Evolutionary conservation across 768 basidiomycete species (phyloP), one percentile per base, ranked within the genome.

Genomic region (Auriscalpium orientale): DNA sequence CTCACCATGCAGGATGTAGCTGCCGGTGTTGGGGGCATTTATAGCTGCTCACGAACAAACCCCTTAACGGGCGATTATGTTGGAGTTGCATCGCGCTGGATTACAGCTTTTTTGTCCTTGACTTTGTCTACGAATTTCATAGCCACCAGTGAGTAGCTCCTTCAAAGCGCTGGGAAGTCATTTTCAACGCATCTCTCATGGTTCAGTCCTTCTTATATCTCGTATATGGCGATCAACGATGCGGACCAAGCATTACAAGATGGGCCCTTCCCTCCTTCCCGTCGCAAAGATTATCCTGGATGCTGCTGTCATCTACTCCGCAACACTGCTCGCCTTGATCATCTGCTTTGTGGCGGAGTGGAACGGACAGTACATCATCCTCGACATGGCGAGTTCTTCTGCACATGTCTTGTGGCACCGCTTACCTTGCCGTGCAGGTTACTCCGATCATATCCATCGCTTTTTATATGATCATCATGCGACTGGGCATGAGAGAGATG

Each of bases 301-400:
- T 20, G 53, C 53, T 7, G 53, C 45, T 13, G 28, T 48, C 12
- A 16, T 54, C 15, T 54, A 54, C 53, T 47, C 33, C 36, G 53
- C 46, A 15, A 40, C 37, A 15, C 44, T 54, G n/a, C 51, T 62
- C 1, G 57, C 66, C 28, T 56, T 63, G 28, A 62, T 68, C 33
- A 34, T 62, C 3, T 66, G 63, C 46, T 67, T 66, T 52, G 59
- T 68, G 38, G 34, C 55, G 0, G 53, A 66, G 37, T 58, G 54
- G 13, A 63, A 64, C 46, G 54, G 62, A 15, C 64, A 62, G 47
- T 54, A 34, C 33, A 54, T 68, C 16, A 18, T 66, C 8, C 50
- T 68, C 18, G 65, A 67, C 48, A 64, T 68, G 60, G 63, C 63
- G 53, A 28, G 22, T 28, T 28, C 22, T 28, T 28, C 22, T 28